Evolutionary conservation across 306 rosid species (phyloP).

Genomic region (Glycine latifolia): DNA sequence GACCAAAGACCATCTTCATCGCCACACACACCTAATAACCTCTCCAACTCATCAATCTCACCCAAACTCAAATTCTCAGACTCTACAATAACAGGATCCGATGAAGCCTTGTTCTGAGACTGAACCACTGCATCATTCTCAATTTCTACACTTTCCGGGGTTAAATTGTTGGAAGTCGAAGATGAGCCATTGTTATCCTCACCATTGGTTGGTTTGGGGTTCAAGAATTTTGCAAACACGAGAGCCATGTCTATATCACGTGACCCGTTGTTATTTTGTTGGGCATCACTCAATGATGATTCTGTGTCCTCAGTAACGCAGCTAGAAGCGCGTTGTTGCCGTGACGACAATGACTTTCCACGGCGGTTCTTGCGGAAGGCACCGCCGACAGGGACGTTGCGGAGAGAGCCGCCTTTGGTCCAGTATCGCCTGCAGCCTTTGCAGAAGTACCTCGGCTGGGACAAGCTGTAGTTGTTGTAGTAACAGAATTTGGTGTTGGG

Average conservation of each 20-base stretch:
- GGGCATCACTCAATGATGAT: background rate
- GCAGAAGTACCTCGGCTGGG: conserved; percentile 91
- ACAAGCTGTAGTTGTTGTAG: conserved; percentile 96
- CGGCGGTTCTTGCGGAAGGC: conserved; percentile 80
- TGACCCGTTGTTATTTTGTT: conserved; percentile 31
- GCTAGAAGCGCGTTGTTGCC: background rate
- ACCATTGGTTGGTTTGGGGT: conserved; percentile 40
- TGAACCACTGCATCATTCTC: conserved; percentile 32
- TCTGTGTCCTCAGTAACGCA: background rate
- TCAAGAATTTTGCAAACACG: conserved; percentile 79
- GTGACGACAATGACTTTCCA: conserved; percentile 31
- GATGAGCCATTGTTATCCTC: conserved; percentile 34
- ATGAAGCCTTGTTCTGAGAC: background rate
- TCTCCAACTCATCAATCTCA: conserved; percentile 60
- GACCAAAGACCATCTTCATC: conserved; percentile 43
- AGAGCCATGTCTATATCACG: conserved; percentile 75
- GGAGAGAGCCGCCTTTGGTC: conserved; percentile 93
- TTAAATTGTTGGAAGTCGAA: conserved; percentile 25
- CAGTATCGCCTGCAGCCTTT: conserved; percentile 89
- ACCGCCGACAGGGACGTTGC: conserved; percentile 87
- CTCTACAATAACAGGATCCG: background rate
- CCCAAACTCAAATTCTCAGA: conserved; percentile 42
- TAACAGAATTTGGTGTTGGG: conserved; percentile 94
- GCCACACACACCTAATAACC: conserved; percentile 40
- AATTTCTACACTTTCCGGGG: conserved; percentile 36